phyloP scores from a whole-genome alignment of 2,329 filamentous ascomycete genomes.

The Paraconiothyrium brasiliense region DNA sequence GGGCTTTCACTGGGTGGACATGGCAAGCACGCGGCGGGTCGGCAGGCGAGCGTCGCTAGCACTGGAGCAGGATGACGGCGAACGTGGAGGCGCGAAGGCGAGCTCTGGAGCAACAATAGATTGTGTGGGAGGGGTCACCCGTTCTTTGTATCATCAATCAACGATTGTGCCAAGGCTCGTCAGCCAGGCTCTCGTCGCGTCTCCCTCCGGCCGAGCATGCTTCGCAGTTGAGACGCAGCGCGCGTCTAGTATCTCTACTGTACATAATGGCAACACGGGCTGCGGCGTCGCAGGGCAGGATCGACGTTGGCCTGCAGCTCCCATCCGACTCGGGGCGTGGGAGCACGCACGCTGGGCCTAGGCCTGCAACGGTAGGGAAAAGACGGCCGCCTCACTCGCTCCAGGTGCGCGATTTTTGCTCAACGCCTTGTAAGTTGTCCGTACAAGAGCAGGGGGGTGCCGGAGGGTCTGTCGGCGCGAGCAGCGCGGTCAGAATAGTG shows the following conservation, averaged over 20 bases:
- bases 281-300: background rate
- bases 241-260: background rate
- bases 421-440: background rate
- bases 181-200: background rate
- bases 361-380: background rate
- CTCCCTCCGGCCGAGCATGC: slow-evolving; percentile 10
- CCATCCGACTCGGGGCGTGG: slow-evolving; percentile 9
- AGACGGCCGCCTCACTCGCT: slow-evolving; percentile 11
- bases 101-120: background rate
- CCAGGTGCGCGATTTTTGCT: slow-evolving; percentile 7
- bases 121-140: background rate
- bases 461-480: slow-evolving; percentile 5
- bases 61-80: slow-evolving; percentile 8
- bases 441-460: background rate
- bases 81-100: background rate
- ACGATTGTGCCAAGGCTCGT: background rate
- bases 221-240: background rate
- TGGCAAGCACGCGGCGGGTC: slow-evolving; percentile 5
- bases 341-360: background rate
- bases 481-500: slow-evolving; percentile 7
- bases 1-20: background rate
- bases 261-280: background rate
- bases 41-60: slow-evolving; percentile 7
- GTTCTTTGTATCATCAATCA: slow-evolving; percentile 6
- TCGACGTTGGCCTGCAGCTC: slow-evolving; percentile 14